These are phyloP conservation scores for Castanea mollissima DNA, from an alignment of 306 rosid species.

Conservation along the genomic window DNA sequence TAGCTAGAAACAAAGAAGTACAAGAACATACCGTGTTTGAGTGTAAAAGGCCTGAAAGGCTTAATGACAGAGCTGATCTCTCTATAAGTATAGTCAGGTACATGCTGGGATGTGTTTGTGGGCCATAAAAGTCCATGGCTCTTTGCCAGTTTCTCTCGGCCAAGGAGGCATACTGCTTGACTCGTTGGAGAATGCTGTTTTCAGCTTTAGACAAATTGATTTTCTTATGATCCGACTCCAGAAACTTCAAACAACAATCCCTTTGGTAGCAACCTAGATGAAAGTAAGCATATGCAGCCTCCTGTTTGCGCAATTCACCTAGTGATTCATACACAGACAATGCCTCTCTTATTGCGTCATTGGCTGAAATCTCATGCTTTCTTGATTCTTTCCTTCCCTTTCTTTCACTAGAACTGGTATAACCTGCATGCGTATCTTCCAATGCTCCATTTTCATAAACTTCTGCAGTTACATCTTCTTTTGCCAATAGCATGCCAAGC, in stretches of 20 bases:
- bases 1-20: constrained; percentile 19
- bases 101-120: constrained; percentile 77
- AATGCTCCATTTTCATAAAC: constrained; percentile 58
- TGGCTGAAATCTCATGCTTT: constrained; percentile 89
- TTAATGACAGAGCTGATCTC: constrained; percentile 66
- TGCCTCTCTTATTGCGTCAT: constrained; percentile 92
- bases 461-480: constrained; percentile 71
- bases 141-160: constrained; percentile 95
- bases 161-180: constrained; percentile 83
- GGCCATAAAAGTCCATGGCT: constrained; percentile 78
- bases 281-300: constrained; percentile 88
- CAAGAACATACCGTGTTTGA: constrained; percentile 61
- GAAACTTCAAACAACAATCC: constrained; percentile 79
- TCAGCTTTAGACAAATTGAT: constrained; percentile 51
- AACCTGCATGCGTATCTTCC: constrained; percentile 38
- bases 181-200: constrained; percentile 56
- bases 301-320: constrained; percentile 90
- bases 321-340: constrained; percentile 74
- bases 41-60: constrained; percentile 60
- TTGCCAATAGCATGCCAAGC: constrained; percentile 94
- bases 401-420: constrained; percentile 36
- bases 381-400: constrained; percentile 47
- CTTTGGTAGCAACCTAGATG: constrained; percentile 88
- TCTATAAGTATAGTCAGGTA: constrained; percentile 72
- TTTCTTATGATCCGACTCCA: constrained; percentile 61